Evolutionary conservation across 192 early-diverging fungal species (phyloP).

Genomic region (Entomortierella beljakovae): DNA sequence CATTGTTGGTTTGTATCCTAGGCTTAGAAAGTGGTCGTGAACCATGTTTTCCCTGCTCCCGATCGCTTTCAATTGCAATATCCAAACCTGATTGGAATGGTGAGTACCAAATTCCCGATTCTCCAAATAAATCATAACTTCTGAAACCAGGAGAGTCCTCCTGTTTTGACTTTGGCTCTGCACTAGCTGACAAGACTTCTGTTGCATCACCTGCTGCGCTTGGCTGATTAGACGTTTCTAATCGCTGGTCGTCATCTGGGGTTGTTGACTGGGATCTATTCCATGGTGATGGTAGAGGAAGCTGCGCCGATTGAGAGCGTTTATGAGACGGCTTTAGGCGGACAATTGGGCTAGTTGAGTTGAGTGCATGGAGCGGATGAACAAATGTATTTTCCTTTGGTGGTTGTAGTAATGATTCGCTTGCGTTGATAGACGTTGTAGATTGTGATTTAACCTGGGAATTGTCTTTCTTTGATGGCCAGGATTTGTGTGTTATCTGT

Average conservation of each 20-base stretch:
- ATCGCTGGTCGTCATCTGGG: not conserved
- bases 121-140: constrained; percentile 20
- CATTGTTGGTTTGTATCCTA: constrained; percentile 11
- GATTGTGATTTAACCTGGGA: not conserved
- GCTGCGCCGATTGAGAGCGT: constrained; percentile 43
- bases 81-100: constrained; percentile 49
- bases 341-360: constrained; percentile 43
- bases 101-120: constrained; percentile 44
- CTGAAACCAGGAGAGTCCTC: not conserved
- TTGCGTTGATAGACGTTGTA: not conserved
- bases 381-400: not conserved
- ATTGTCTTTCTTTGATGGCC: not conserved
- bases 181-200: not conserved
- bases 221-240: constrained; percentile 1
- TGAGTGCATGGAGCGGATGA: constrained; percentile 44
- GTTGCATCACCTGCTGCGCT: not conserved
- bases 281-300: constrained; percentile 36
- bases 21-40: constrained; percentile 14
- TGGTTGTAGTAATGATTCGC: not conserved
- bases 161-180: not conserved
- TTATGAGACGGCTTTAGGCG: constrained; percentile 35
- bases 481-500: not conserved
- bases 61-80: constrained; percentile 47
- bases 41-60: constrained; percentile 36
- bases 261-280: constrained; percentile 11